Percentiles rank a stretch among this genome's conserved stretches.
Evolutionary conservation across 495 filamentous ascomycete genomes (phyloP).

Genomic region (Neurospora terricola): DNA sequence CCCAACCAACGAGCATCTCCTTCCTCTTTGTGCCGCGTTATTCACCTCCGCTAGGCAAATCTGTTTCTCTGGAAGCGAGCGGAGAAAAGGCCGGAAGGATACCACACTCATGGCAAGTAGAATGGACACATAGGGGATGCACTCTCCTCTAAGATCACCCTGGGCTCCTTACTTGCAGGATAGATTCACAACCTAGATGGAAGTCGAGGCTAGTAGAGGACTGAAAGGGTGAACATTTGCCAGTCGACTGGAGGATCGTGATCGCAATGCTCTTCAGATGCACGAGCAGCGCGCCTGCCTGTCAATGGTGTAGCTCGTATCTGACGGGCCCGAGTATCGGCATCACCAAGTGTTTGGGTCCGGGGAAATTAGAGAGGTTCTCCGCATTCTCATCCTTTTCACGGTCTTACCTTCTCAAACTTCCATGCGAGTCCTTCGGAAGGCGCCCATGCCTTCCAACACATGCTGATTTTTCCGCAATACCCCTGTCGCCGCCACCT

Average conservation of each 20-base stretch:
- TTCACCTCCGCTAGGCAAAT: background rate
- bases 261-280: background rate
- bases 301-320: background rate
- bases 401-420: slow-evolving; percentile 20
- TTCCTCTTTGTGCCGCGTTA: background rate
- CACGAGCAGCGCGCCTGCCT: background rate
- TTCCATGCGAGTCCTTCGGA: slow-evolving; percentile 12
- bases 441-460: slow-evolving; percentile 11
- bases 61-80: background rate
- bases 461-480: slow-evolving; percentile 6
- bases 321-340: background rate
- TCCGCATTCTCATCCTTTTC: background rate
- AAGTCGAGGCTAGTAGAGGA: background rate
- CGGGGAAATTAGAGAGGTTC: background rate
- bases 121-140: too few relatives aligned
- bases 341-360: background rate
- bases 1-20: background rate
- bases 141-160: background rate
- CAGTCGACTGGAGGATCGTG: background rate
- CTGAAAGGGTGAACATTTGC: background rate
- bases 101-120: too few relatives aligned
- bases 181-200: background rate
- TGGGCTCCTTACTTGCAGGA: background rate
- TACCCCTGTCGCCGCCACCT: slow-evolving; percentile 6
- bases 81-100: background rate